Base-by-base conservation (phyloP, 352 stramenopile genomes). In the Phytophthora syringae region DNA sequence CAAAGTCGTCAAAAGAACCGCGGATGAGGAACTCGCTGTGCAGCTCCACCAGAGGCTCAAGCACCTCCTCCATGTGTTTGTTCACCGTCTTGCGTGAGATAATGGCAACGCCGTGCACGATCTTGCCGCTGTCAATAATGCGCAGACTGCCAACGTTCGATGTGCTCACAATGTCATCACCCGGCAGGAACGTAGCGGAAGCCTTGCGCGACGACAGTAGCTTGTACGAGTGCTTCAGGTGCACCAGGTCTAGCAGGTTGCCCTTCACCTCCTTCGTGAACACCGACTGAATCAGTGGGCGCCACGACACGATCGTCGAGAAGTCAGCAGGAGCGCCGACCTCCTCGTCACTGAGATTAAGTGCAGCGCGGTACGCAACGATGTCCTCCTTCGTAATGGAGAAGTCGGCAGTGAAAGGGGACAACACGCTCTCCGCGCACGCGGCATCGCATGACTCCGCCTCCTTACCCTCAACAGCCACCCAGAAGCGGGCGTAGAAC, bases 171-270 rank as follows among this genome's bases (percentile, higher is more conserved):
- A 96, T 79, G 34, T 88, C 75, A 42, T 95, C 86, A 22, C 86
- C 82, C 22, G 76, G 66, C 25, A 77, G 50, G 60, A 97, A 94
- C 2, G 64, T 72, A 1, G 56, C 52, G 18, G 60, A 72, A 34
- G 58, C 57, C 51, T 78, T 77, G 37, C 60, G 66, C 28, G 69
- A 61, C 7, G 70, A 74, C 48, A 95, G 51, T 20, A 94, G 49
- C 67, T 93, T 91, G 74, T 94, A 91, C 63, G 82, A 92, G 74
- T 95, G 86, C 54, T 87, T 93, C 9, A 95, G 47, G 63, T 97
- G 88, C 39, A 97, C 86, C 5, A 97, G 52, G 45, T 91, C 71
- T 3, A 97, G 70, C 58, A 97, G 40, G 63, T 95, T 94, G 34
- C 85, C 86, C 44, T 86, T 75, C 32, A 95, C 84, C 45, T 96